Evolutionary conservation across 352 stramenopile species (phyloP).

Genomic region (Phytophthora uliginosa): DNA sequence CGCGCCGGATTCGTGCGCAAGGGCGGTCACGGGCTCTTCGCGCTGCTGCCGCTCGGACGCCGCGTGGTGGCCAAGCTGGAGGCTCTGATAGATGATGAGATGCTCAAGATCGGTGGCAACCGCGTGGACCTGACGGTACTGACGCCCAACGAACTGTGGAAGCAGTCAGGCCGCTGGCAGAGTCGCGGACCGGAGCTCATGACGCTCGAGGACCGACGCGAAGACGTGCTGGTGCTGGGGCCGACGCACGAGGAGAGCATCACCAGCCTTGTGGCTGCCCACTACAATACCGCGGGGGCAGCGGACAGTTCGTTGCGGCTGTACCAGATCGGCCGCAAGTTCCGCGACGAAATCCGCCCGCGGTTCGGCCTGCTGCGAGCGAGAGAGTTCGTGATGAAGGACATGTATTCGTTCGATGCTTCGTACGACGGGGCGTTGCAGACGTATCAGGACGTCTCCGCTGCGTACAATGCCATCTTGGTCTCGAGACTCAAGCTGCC

Average conservation of each 20-base stretch:
- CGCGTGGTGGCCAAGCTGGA: constrained; percentile 86
- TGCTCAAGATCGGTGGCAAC: constrained; percentile 82
- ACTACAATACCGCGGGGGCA: constrained; percentile 52
- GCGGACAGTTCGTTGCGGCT: constrained; percentile 67
- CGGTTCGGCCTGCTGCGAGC: constrained; percentile 86
- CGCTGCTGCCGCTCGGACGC: constrained; percentile 81
- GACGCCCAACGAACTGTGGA: constrained; percentile 82
- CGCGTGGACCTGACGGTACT: constrained; percentile 87
- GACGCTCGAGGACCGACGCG: constrained; percentile 78
- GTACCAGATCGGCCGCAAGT: constrained; percentile 92
- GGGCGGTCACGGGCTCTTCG: constrained; percentile 82
- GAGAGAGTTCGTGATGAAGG: constrained; percentile 93
- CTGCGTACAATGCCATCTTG: constrained; percentile 86
- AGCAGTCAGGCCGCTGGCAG: constrained; percentile 87
- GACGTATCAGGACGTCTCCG: constrained; percentile 86
- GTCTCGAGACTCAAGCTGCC: constrained; percentile 67
- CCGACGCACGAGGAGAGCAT: constrained; percentile 91
- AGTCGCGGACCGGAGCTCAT: constrained; percentile 87
- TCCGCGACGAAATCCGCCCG: constrained; percentile 90
- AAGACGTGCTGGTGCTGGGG: constrained; percentile 73
- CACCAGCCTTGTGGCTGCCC: constrained; percentile 77
- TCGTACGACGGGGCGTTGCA: constrained; percentile 62
- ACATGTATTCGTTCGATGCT: constrained; percentile 92
- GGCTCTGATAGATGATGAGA: constrained; percentile 84
- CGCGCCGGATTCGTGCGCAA: constrained; percentile 91